Base-by-base conservation (phyloP, 768 basidiomycete species). In the Lentinula aciculospora region DNA sequence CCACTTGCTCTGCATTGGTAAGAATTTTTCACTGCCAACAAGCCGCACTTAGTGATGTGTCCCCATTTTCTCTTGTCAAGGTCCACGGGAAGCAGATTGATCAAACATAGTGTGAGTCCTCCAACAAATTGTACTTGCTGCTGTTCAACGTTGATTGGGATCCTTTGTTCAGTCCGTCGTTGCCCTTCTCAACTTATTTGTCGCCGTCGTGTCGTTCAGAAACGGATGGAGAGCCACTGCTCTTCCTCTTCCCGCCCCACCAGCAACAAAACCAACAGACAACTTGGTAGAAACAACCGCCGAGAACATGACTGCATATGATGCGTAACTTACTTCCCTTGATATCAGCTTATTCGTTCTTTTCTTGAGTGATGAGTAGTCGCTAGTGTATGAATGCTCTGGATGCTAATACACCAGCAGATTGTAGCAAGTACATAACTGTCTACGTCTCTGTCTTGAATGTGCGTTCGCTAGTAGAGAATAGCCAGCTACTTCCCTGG, bases 1-100 rank as follows among this genome's bases (percentile, higher is more conserved):
- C 94, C 92, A 3, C 68, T 91, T 50, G 89, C 92, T 2, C 69
- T 92, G 57, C 94, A 96, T 67, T 94, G 92, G 93, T 91, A 62
- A 55, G 81, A 60, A 27, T 13, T 7, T n/a, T 36, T 27, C 17
- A 48, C 8, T 5, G n/a, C 44, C 21, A n/a, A 8, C 53, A 9
- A 12, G 31, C 15, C 25, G 12, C 13, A 39, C 6, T 19, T 17
- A 6, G 15, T 23, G 8, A 2, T 19, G 27, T 49, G 0, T 17
- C 29, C 19, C 29, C 9, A 36, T 15, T 53, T 17, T 29, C 58
- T 34, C 25, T 54, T 15, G 13, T 32, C 25, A 49, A 91, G 89
- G 86, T 91, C 89, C 8, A 62, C 85, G 51, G 76, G 85, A 62
- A 74, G 76, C 28, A 88, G 86, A n/a, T 65, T 89, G 4, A 84